Evolutionary conservation across 2,329 filamentous ascomycete genomes (phyloP).

Genomic region (Cladosporium halotolerans): DNA sequence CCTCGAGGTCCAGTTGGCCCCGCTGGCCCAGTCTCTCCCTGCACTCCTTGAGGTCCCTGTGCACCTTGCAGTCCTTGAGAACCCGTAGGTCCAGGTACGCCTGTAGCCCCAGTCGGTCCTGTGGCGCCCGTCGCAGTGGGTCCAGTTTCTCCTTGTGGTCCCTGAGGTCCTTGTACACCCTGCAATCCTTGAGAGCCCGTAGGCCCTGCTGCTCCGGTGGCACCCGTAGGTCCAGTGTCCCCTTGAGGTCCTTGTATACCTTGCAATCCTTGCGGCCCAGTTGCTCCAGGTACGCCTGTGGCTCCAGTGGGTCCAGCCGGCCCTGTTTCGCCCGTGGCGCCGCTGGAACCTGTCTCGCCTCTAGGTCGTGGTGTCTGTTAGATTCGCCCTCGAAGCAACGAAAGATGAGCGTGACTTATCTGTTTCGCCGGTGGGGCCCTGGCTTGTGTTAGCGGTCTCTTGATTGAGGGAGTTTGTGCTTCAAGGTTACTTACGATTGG

Average conservation of each 20-base stretch:
- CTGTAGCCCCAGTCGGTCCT: background rate
- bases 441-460: too few species aligned
- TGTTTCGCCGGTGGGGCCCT: too few species aligned
- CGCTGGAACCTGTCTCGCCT: constrained; percentile 8
- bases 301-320: background rate
- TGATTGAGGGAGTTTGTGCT: too few species aligned
- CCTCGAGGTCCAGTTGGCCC: background rate
- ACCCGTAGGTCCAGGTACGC: constrained; percentile 6
- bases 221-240: constrained; percentile 6
- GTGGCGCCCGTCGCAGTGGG: background rate
- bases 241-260: background rate
- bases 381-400: background rate
- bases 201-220: constrained; percentile 4
- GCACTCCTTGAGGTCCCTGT: background rate
- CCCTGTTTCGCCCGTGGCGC: constrained; percentile 4
- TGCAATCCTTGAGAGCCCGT: constrained; percentile 6
- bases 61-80: constrained; percentile 2
- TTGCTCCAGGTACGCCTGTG: background rate
- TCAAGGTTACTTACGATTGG: background rate
- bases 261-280: background rate
- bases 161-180: background rate
- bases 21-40: background rate
- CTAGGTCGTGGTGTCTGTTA: background rate
- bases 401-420: too few species aligned
- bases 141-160: background rate